These are phyloP conservation scores for Serpula lacrymans DNA, from an alignment of 768 basidiomycete species.

Conservation along the genomic window DNA sequence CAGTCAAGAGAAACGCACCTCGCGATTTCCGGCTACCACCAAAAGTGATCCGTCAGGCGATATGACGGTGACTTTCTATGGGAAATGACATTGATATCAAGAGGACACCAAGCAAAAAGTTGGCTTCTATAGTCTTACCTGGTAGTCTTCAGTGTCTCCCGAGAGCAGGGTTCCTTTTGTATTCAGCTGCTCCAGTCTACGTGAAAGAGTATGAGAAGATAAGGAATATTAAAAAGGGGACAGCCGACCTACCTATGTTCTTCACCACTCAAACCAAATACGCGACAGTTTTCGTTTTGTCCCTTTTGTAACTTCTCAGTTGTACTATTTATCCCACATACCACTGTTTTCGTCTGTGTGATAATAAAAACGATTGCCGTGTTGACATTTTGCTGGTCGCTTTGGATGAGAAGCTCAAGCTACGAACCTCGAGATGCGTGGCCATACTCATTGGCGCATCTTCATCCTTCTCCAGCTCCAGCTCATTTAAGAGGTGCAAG, in stretches of 20 bases:
- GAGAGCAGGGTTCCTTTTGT: conserved; percentile 61
- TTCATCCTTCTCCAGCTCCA: conserved; percentile 74
- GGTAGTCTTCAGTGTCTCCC: conserved; percentile 72
- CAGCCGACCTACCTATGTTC: conserved; percentile 51
- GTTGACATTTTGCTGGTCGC: conserved; percentile 3
- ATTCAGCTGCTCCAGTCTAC: conserved; percentile 50
- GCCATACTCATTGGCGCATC: conserved; percentile 98
- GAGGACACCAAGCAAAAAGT: background rate
- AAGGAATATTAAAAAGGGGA: background rate
- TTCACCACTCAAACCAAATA: conserved; percentile 46
- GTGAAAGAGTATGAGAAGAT: background rate
- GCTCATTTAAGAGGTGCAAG: conserved; percentile 59
- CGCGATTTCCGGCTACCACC: conserved; percentile 69
- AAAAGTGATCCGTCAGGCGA: conserved; percentile 66
- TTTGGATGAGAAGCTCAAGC: background rate
- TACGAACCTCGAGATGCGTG: conserved; percentile 53
- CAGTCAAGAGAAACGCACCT: conserved; percentile 43
- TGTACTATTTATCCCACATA: conserved; percentile 87
- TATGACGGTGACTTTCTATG: conserved; percentile 85
- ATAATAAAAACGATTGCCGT: background rate
- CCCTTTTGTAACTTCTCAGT: conserved; percentile 57
- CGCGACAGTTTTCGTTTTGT: conserved; percentile 82
- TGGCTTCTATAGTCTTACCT: too few species aligned
- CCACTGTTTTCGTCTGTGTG: conserved; percentile 47
- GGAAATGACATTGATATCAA: conserved; percentile 7